These are phyloP conservation scores for Leccinum truebloodii DNA, from an alignment of 768 basidiomycete genomes.

Conservation along the genomic window DNA sequence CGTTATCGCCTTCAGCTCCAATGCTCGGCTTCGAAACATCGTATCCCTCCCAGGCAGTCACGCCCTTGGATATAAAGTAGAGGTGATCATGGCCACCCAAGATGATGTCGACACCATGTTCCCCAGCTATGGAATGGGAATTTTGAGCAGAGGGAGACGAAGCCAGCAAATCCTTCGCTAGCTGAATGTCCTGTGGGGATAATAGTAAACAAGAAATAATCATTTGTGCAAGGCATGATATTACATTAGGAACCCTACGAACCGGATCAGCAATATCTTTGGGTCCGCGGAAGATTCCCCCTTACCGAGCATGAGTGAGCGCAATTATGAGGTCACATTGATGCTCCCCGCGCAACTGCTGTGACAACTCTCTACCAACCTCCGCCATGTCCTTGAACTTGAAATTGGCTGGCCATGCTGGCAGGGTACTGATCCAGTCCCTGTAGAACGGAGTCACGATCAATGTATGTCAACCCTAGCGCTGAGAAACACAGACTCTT, in stretches of 20 bases:
- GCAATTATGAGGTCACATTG: constrained; percentile 84
- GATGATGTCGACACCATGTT: constrained; percentile 81
- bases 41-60: constrained; percentile 65
- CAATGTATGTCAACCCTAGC: not conserved
- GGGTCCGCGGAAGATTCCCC: constrained; percentile 6
- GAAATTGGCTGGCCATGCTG: constrained; percentile 85
- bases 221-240: not conserved
- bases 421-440: constrained; percentile 87
- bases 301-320: constrained; percentile 76
- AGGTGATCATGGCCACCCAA: constrained; percentile 91
- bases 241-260: constrained; percentile 34
- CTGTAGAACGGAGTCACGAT: constrained; percentile 38
- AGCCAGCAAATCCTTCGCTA: constrained; percentile 68
- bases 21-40: constrained; percentile 51
- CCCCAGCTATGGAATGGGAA: constrained; percentile 39
- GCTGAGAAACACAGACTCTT: constrained; percentile 53
- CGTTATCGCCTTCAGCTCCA: constrained; percentile 72
- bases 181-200: constrained; percentile 56
- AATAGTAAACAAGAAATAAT: constrained; percentile 11
- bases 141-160: constrained; percentile 56
- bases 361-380: constrained; percentile 74
- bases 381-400: constrained; percentile 74
- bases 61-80: constrained; percentile 71
- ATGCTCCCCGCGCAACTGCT: constrained; percentile 66
- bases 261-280: constrained; percentile 6